Evolutionary conservation across 495 filamentous ascomycete species (phyloP), one percentile per base, ranked within the genome.

Genomic region (Penicillium verhagenii): DNA sequence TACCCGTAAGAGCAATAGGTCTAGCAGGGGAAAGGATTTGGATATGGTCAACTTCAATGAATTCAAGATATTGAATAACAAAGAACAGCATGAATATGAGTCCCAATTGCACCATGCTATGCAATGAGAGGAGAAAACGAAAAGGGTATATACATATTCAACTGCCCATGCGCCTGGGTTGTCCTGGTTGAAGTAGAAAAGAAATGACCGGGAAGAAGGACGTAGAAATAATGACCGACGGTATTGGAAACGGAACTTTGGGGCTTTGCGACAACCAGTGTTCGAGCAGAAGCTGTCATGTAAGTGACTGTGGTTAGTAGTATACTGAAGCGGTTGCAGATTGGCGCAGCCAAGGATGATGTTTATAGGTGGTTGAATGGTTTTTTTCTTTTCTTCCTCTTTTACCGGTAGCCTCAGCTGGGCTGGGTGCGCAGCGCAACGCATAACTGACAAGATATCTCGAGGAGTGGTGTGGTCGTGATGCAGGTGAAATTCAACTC

Each of bases 111-210:
- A 26, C 42, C 42, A 16, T 29, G 45, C 25, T 21, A 38, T 50
- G 33, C 21, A 50, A 50, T 37, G n/a, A 24, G 19, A 19, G n/a
- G 19, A 2, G 37, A 39, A 20, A 46, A 49, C 26, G 19, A 44
- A 35, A 40, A 40, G 47, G 53, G 53, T 55, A 63, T 65, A 59
- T 56, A 29, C 16, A 44, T n/a, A 14, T 20, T 25, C 33, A 24
- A 47, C 10, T 29, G 48, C 47, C 38, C 38, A 50, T 47, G 59
- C 50, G 53, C 56, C 56, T 46, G 42, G 21, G 50, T 25, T 37
- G 35, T 28, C 38, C 39, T 57, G 29, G 25, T 53, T 18, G 16
- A 16, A 24, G n/a, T n/a, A 23, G 39, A 48, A 54, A 37, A 31
- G 44, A 37, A 37, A 42, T 20, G 25, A 31, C n/a, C n/a, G n/a